A percentile compares a stretch with the other conserved stretches of the same genome.
Conservation (phyloP, 495 filamentous ascomycete genomes). For the Tuber brumale region DNA sequence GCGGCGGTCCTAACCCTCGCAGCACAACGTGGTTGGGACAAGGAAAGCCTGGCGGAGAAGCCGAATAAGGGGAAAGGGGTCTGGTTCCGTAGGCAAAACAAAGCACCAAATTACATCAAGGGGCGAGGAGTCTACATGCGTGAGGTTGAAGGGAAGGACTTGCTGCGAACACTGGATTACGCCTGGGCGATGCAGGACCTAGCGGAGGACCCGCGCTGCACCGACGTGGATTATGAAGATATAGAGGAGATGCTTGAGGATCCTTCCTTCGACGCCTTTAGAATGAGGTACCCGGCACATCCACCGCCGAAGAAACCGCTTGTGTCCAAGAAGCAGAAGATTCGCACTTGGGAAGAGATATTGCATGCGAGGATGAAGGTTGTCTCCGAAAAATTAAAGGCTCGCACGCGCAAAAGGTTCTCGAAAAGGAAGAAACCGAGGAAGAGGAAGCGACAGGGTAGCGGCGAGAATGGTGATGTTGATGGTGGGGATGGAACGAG, state of each 20-base stretch:
- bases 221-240: not conserved
- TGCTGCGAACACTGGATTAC: constrained; percentile 10
- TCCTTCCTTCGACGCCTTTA: not conserved
- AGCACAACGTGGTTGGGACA: constrained; percentile 17
- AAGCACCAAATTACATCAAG: constrained; percentile 26
- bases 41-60: constrained; percentile 1
- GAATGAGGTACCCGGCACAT: not conserved
- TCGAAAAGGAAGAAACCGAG: not conserved
- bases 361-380: not conserved
- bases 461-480: not conserved
- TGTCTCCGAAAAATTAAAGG: constrained; percentile 2
- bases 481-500: not conserved
- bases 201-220: not conserved
- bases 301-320: not conserved
- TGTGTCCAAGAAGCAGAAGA: not conserved
- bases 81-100: constrained; percentile 20
- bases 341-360: not conserved
- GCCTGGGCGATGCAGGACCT: constrained; percentile 14
- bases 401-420: not conserved
- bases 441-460: not conserved
- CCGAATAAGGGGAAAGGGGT: constrained; percentile 36
- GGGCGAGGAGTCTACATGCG: constrained; percentile 8
- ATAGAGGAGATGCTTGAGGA: not conserved
- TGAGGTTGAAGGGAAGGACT: not conserved
- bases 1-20: constrained; percentile 16